Conservation (phyloP, 805 yeast genomes). For the Spathaspora boniae region DNA sequence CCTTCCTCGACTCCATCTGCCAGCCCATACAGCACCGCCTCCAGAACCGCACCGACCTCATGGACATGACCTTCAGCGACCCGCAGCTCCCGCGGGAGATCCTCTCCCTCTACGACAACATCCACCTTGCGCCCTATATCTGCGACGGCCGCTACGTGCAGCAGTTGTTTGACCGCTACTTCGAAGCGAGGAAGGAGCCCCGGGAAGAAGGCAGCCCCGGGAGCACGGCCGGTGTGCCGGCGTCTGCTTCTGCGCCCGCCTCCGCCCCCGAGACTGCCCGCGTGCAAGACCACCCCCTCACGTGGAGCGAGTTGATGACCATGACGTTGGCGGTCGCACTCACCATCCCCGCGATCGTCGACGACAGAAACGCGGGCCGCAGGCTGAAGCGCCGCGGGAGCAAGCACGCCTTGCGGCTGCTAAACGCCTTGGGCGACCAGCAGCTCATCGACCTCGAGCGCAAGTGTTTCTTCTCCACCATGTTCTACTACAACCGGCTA, state of each 20-base stretch:
- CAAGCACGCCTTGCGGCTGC: conserved; percentile 4
- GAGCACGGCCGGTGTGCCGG: too few species aligned
- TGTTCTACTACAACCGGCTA: conserved; percentile 52
- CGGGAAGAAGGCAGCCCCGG: too few species aligned
- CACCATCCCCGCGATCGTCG: conserved; percentile 21
- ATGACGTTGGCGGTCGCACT: conserved; percentile 28
- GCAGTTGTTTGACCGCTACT: conserved; percentile 22
- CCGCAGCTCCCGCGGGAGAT: conserved; percentile 14
- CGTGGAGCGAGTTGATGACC: conserved; percentile 28
- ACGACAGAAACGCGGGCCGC: conserved; percentile 9
- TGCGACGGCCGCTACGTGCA: conserved; percentile 15
- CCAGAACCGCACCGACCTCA: conserved; percentile 25
- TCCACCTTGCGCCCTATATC: conserved; percentile 17
- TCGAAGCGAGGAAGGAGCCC: conserved; percentile 9
- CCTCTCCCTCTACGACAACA: conserved; percentile 14
- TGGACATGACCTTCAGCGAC: conserved; percentile 13
- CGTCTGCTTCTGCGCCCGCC: too few species aligned
- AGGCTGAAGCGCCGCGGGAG: background rate
- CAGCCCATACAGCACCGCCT: conserved; percentile 11
- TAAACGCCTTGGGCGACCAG: conserved; percentile 6
- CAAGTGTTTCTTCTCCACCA: conserved; percentile 24
- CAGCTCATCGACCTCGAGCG: conserved; percentile 19
- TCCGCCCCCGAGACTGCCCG: conserved; percentile 16
- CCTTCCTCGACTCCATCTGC: conserved; percentile 12
- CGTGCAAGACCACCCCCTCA: conserved; percentile 14